phyloP scores from a whole-genome alignment of 805 yeast genomes.

The Zygoascus flipseniorum region DNA sequence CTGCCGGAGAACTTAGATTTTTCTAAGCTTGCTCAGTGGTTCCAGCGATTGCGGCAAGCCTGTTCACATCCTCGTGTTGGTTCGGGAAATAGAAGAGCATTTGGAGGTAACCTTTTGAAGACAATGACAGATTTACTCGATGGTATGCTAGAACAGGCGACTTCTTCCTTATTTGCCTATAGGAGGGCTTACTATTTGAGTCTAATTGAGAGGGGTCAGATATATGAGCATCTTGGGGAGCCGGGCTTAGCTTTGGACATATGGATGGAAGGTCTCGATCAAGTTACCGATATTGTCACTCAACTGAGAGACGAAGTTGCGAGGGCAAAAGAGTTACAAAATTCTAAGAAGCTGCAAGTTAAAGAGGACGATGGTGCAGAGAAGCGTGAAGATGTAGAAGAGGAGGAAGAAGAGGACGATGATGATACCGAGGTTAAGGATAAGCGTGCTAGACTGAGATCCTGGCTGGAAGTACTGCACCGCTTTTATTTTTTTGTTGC shows the following conservation, averaged over 20 bases:
- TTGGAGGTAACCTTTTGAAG: constrained; percentile 29
- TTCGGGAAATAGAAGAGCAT: constrained; percentile 20
- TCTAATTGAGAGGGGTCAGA: constrained; percentile 56
- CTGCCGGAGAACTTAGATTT: constrained; percentile 22
- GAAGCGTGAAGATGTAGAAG: constrained; percentile 20
- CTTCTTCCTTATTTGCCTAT: constrained; percentile 37
- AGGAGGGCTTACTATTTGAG: constrained; percentile 42
- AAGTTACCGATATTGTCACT: constrained; percentile 22
- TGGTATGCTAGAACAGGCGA: constrained; percentile 52
- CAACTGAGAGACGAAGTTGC: constrained; percentile 12
- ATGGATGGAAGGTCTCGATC: constrained; percentile 31
- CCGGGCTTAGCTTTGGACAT: constrained; percentile 44
- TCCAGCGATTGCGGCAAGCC: constrained; percentile 58
- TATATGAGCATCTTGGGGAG: constrained; percentile 47
- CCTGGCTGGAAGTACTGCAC: constrained; percentile 57
- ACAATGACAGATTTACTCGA: constrained; percentile 62
- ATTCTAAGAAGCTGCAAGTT: constrained; percentile 6
- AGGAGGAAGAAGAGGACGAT: constrained; percentile 14
- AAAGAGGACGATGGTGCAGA: constrained; percentile 11
- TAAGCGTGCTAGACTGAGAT: constrained; percentile 24
- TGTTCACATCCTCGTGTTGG: constrained; percentile 65
- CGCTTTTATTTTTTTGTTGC: constrained; percentile 73
- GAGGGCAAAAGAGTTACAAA: constrained; percentile 10
- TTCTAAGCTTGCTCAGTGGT: constrained; percentile 50
- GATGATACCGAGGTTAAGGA: constrained; percentile 8